Conservation (phyloP, 225 moss, liverwort and hornwort genomes). For the Marchantia paleacea region DNA sequence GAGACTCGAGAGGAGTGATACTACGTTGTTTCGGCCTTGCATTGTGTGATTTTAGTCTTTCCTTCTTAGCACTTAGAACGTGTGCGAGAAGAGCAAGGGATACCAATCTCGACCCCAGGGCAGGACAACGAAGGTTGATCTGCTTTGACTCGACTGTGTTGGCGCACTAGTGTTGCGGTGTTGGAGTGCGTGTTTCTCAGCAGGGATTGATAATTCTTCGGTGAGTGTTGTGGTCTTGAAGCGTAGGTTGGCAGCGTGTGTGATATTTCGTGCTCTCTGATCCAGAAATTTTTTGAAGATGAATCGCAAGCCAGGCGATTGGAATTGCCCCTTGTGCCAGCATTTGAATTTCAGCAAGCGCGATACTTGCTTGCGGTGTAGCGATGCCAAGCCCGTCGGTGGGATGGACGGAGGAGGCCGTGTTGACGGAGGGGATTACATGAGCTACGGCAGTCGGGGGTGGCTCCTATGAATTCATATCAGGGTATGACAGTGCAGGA, state of each 20-base stretch:
- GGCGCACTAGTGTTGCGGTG: too few species aligned
- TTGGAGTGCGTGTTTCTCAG: too few species aligned
- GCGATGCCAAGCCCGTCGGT: conserved; percentile 48
- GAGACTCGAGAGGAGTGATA: too few species aligned
- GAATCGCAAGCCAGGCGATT: conserved; percentile 57
- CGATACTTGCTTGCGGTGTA: conserved; percentile 54
- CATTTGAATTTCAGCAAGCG: conserved; percentile 61
- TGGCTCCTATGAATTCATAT: conserved; percentile 23
- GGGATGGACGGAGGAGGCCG: conserved; percentile 20
- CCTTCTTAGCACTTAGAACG: too few species aligned
- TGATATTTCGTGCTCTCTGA: not conserved
- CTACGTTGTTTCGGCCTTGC: too few species aligned
- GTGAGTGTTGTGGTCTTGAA: not conserved
- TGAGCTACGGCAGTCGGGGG: conserved; percentile 34
- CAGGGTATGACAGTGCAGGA: conserved; percentile 21
- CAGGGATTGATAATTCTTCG: not conserved
- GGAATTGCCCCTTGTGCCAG: conserved; percentile 59
- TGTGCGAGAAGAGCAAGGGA: too few species aligned
- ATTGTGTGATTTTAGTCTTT: too few species aligned
- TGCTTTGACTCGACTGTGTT: too few species aligned
- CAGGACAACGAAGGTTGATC: too few species aligned
- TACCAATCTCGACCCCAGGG: too few species aligned
- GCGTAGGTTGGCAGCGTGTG: too few species aligned
- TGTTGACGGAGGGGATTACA: conserved; percentile 20
- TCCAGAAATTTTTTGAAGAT: conserved; percentile 25